phyloP scores from a whole-genome alignment of 2,329 filamentous ascomycete genomes.

The Fusarium sp. region DNA sequence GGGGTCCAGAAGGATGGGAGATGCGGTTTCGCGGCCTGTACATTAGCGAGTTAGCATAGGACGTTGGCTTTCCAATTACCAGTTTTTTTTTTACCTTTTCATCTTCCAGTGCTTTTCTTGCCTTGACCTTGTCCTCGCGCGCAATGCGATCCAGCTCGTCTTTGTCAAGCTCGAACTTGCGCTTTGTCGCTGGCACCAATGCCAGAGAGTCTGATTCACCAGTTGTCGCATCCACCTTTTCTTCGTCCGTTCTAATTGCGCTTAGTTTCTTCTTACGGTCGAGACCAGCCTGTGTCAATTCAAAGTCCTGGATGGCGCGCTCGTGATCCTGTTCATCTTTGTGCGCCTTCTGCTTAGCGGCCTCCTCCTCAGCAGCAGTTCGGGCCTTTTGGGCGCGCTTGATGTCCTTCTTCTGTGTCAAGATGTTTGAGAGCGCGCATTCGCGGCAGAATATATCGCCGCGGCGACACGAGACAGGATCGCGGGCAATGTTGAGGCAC shows the following conservation, averaged over 20 bases:
- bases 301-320: slow-evolving; percentile 84
- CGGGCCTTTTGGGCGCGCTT: slow-evolving; percentile 80
- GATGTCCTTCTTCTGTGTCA: slow-evolving; percentile 91
- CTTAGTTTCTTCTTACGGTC: slow-evolving; percentile 54
- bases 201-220: slow-evolving; percentile 18
- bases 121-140: slow-evolving; percentile 76
- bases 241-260: slow-evolving; percentile 56
- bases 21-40: slow-evolving; percentile 71
- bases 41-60: slow-evolving; percentile 22
- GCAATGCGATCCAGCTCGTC: slow-evolving; percentile 80
- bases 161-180: slow-evolving; percentile 82
- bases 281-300: slow-evolving; percentile 82
- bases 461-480: slow-evolving; percentile 84
- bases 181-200: slow-evolving; percentile 62
- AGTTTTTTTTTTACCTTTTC: slow-evolving; percentile 70
- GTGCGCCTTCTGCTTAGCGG: slow-evolving; percentile 69
- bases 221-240: slow-evolving; percentile 2
- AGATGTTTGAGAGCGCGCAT: slow-evolving; percentile 91
- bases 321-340: slow-evolving; percentile 78
- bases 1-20: slow-evolving; percentile 95
- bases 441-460: slow-evolving; percentile 97
- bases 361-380: slow-evolving; percentile 72
- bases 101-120: slow-evolving; percentile 76
- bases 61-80: slow-evolving; percentile 1
- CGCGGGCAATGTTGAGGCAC: slow-evolving; percentile 83